Conservation (phyloP, 2,329 filamentous ascomycete species). For the Didymella lethalis region DNA sequence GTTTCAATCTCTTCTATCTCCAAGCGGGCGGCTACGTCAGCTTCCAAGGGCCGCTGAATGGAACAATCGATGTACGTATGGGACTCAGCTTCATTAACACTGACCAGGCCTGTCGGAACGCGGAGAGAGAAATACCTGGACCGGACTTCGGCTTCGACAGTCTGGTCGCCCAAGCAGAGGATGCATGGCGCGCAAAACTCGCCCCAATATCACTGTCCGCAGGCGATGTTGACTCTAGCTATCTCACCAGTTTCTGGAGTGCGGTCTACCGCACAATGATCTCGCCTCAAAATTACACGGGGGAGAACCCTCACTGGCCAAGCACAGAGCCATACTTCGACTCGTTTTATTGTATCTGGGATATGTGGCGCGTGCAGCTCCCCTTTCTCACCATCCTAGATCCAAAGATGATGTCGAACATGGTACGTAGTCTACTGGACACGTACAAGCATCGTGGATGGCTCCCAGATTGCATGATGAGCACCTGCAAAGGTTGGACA, state of each 20-base stretch:
- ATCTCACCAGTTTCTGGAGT: neutral
- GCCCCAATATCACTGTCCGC: neutral
- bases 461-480: constrained; percentile 80
- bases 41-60: neutral
- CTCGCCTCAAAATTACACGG: constrained; percentile 55
- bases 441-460: constrained; percentile 76
- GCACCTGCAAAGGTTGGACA: constrained; percentile 75
- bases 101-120: neutral
- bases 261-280: neutral
- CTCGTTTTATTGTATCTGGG: constrained; percentile 68
- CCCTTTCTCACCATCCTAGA: constrained; percentile 74
- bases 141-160: neutral
- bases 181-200: neutral
- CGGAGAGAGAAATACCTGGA: neutral
- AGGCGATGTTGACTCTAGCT: neutral
- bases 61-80: neutral
- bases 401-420: constrained; percentile 61
- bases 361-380: constrained; percentile 60
- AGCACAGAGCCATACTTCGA: constrained; percentile 57
- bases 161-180: neutral
- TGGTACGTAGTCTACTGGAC: constrained; percentile 64
- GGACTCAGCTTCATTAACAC: neutral
- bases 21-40: neutral
- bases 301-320: constrained; percentile 58
- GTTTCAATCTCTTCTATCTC: neutral